These are phyloP conservation scores for Priceomyces fermenticarens DNA, from an alignment of 805 yeast genomes.

Conservation along the genomic window DNA sequence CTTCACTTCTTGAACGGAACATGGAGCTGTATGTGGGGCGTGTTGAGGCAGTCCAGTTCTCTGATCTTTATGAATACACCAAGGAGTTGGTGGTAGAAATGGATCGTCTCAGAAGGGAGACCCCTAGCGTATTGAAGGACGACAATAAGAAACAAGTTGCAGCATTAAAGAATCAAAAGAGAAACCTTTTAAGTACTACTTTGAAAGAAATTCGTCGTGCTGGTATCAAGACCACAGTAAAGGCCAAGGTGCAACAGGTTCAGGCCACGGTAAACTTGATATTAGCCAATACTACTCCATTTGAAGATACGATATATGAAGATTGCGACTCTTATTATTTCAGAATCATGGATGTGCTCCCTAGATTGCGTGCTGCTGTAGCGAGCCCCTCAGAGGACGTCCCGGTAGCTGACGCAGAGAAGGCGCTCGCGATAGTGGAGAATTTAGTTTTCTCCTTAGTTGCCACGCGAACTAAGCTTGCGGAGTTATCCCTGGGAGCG, in stretches of 20 bases:
- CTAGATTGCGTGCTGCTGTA: slow-evolving; percentile 68
- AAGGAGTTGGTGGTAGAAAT: slow-evolving; percentile 53
- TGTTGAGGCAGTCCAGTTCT: slow-evolving; percentile 34
- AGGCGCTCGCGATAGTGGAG: slow-evolving; percentile 75
- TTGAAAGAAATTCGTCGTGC: slow-evolving; percentile 69
- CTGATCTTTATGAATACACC: slow-evolving; percentile 54
- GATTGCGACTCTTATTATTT: slow-evolving; percentile 55
- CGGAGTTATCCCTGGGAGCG: slow-evolving; percentile 23
- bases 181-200: slow-evolving; percentile 71
- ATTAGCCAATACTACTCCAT: slow-evolving; percentile 51
- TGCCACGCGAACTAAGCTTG: slow-evolving; percentile 48
- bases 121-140: slow-evolving; percentile 69
- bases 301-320: slow-evolving; percentile 34
- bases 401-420: slow-evolving; percentile 69
- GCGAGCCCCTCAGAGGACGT: slow-evolving; percentile 65
- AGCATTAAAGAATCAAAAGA: slow-evolving; percentile 76
- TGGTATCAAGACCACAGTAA: slow-evolving; percentile 69
- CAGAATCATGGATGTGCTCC: slow-evolving; percentile 73
- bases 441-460: slow-evolving; percentile 61
- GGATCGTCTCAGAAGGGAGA: slow-evolving; percentile 64
- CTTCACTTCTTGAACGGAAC: slow-evolving; percentile 48
- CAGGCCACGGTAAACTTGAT: slow-evolving; percentile 64
- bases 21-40: slow-evolving; percentile 48
- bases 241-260: slow-evolving; percentile 59
- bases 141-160: slow-evolving; percentile 68